Evolutionary conservation across 306 rosid species (phyloP), one percentile per base, ranked within the genome.

Genomic region (Inga laurina): DNA sequence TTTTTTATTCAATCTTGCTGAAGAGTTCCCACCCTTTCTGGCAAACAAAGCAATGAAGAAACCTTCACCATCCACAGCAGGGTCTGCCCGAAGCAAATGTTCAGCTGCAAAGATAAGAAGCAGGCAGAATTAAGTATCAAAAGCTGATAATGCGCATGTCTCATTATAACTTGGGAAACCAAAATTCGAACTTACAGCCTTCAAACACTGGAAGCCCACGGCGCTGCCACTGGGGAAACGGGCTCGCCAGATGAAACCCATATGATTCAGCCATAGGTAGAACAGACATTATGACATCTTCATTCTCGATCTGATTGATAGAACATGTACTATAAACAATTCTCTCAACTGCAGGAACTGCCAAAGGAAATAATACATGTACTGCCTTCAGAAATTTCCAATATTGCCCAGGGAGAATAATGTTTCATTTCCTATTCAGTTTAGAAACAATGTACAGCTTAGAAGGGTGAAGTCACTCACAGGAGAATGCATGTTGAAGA

Each of bases 241-340:
- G 90, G 37, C 86, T 81, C 72, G 74, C 87, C 13, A 93, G 84
- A 34, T 88, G 86, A 81, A 91, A 91, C 76, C 96, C 98, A 78
- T 83, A 15, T 12, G 93, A 89, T 59, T 85, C 86, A 27, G 99
- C 98, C 12, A 92, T 68, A 18, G 97, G 91, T 4, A 90, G 84
- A 79, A 94, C 87, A 16, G 95, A 94, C 27, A 82, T 76, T 62
- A 97, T 70, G 32, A 97, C 95, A 78, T 91, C 94, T 80, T 96
- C 99, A 27, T 94, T 97, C 83, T 92, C 98, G 14, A 81, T 71
- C 86, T 92, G 95, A 90, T 92, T 88, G 77, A 90, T 72, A 43
- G 97, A 92, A 79, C 99, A 96, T 67, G 99, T 94, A 84, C 99
- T 94, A 75, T 91, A 92, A 15, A 94, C 95, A 34, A 96, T 74